A percentile compares a stretch with the other conserved stretches of the same genome.
These are phyloP conservation scores for Mycena rebaudengoi DNA, from an alignment of 768 basidiomycete genomes.

Conservation along the genomic window DNA sequence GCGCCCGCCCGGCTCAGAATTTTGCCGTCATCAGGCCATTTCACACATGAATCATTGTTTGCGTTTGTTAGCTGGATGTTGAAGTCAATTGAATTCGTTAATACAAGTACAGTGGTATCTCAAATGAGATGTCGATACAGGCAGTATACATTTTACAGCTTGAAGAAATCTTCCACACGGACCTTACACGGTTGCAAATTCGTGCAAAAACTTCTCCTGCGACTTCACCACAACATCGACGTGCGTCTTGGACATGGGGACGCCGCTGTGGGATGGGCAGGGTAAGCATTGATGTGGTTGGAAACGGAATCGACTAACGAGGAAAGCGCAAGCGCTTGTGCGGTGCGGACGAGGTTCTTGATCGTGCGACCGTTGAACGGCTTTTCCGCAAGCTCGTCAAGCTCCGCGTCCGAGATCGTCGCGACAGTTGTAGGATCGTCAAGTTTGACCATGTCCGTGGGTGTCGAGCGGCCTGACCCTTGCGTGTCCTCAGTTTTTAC, in stretches of 20 bases:
- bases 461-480: constrained; percentile 8
- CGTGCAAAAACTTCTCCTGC: constrained; percentile 3
- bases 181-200: background rate
- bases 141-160: constrained; percentile 7
- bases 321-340: constrained; percentile 37
- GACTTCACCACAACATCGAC: constrained; percentile 4
- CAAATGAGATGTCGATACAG: background rate
- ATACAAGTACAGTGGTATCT: constrained; percentile 1
- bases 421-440: constrained; percentile 17
- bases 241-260: constrained; percentile 1
- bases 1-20: background rate
- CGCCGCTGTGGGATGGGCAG: background rate
- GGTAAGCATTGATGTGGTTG: background rate
- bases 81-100: constrained; percentile 1
- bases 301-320: constrained; percentile 22
- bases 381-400: constrained; percentile 33
- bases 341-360: constrained; percentile 42
- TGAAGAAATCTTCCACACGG: background rate
- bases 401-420: constrained; percentile 21
- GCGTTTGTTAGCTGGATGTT: constrained; percentile 6
- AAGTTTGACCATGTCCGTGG: constrained; percentile 15
- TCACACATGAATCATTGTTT: background rate
- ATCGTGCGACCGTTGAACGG: constrained; percentile 39
- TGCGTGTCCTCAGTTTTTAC: constrained; percentile 5
- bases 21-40: background rate